Evolutionary conservation across 495 filamentous ascomycete species (phyloP).

Genomic region (Parmelia sp.): DNA sequence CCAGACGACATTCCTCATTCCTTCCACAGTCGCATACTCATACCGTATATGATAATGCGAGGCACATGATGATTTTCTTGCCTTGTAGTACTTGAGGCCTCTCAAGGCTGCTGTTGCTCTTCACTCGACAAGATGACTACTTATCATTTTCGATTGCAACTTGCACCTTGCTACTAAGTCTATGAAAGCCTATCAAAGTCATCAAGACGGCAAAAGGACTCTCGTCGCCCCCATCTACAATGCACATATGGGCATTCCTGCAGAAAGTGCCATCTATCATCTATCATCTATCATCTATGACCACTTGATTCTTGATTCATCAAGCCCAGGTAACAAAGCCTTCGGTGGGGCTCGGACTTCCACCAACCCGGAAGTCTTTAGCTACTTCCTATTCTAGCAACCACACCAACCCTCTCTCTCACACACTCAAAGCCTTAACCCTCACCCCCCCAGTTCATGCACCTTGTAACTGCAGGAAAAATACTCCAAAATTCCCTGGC

Average conservation of each 20-base stretch:
- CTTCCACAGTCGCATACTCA: background rate
- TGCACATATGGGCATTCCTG: background rate
- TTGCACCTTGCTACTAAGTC: too few species aligned
- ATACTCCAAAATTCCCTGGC: background rate
- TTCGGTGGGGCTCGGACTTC: background rate
- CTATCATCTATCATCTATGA: too few species aligned
- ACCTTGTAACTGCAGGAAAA: too few species aligned
- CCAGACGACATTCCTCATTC: conserved; percentile 4
- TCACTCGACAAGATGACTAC: background rate
- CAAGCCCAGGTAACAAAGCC: background rate
- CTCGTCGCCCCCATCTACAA: background rate
- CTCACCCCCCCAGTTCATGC: background rate
- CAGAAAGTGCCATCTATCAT: background rate
- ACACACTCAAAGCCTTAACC: background rate
- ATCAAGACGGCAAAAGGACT: background rate
- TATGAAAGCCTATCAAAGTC: background rate
- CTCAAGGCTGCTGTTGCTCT: too few species aligned
- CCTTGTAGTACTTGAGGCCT: too few species aligned
- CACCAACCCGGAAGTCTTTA: background rate
- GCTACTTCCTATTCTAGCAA: background rate
- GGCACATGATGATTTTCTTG: too few species aligned
- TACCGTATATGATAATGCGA: too few species aligned
- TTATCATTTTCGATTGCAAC: too few species aligned
- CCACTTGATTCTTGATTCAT: background rate
- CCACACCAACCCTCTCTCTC: background rate